These are phyloP conservation scores for Grosmannia clavigera DNA, from an alignment of 2,329 filamentous ascomycete genomes.

Conservation along the genomic window DNA sequence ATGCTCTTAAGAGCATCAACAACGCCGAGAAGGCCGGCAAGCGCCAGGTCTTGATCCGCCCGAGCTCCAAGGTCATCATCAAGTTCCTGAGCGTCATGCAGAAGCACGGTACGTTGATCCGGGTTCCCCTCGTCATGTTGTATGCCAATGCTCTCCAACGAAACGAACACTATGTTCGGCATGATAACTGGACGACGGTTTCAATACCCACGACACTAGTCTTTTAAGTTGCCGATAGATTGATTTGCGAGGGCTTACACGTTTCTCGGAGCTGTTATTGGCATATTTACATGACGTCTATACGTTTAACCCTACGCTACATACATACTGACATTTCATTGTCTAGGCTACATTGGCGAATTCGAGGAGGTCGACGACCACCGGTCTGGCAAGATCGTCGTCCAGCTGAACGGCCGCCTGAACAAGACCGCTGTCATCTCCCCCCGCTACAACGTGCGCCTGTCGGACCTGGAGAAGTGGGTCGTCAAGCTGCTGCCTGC, in stretches of 20 bases:
- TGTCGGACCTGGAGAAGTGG: constrained; percentile 98
- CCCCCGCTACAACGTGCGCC: constrained; percentile 98
- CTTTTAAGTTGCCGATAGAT: constrained; percentile 99
- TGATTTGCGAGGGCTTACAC: constrained; percentile 84
- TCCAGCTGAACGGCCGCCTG: constrained; percentile 94
- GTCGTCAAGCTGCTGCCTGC: constrained; percentile 97
- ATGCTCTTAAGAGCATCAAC: constrained; percentile 99
- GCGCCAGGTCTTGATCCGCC: constrained; percentile 97
- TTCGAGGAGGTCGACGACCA: constrained; percentile 99
- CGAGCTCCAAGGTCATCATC: constrained; percentile 98
- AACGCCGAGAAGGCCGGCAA: constrained; percentile 99
- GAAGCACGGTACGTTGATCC: constrained; percentile 79
- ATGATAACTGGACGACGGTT: constrained; percentile 99
- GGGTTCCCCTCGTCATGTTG: background rate
- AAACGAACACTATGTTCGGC: constrained; percentile 50
- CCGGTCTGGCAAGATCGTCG: constrained; percentile 98
- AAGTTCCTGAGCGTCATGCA: constrained; percentile 99
- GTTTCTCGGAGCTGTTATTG: constrained; percentile 53
- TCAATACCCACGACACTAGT: constrained; percentile 78
- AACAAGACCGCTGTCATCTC: constrained; percentile 99
- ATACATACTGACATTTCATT: constrained; percentile 29
- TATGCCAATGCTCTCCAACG: background rate
- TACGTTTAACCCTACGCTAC: constrained; percentile 92
- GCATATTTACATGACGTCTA: constrained; percentile 54
- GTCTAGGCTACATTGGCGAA: constrained; percentile 90